Base-by-base conservation (phyloP, 2,329 filamentous ascomycete genomes). In the Fusarium beomiforme region DNA sequence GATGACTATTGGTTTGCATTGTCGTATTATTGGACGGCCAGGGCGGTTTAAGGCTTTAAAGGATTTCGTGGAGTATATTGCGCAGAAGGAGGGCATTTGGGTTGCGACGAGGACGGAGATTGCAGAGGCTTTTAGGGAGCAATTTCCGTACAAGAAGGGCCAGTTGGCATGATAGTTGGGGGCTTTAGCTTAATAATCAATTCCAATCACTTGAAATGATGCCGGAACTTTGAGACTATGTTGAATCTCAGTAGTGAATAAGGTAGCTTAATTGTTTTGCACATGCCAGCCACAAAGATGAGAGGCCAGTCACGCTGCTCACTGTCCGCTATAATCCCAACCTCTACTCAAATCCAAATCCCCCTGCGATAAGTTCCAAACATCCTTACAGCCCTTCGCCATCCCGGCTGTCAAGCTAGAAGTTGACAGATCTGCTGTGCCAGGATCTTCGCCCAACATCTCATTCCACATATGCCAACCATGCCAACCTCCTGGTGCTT, bases 1-100 rank as follows among this genome's bases (percentile, higher is more conserved):
- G 49, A 64, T 64, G 62, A 57, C 59, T 1, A 36, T 64, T 3
- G 59, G 49, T 1, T 8, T 64, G 21, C 61, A 64, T n/a, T 64
- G 59, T 4, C 59, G 61, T 2, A 64, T 64, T 8, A 64, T 64
- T 2, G 62, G 62, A 11, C n/a, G 49, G 2, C 59, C 62, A 0
- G 42, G 62, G 1, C 47, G 47, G 2, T 64, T 64, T 1, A 57
- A 64, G 23, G 49, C 62, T 1, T 17, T 64, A 19, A 49, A 64
- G 10, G 59, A 64, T 1, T 64, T 64, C 16, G 21, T 64, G 4
- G 49, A 64, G 14, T 64, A 57, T 26, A 64, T 64, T 23, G 42
- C 47, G 6, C 36, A 33, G 24, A 49, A 64, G 8, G 59, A 64
- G 2, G 59, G 21, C 14, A 47, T 43, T 13, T 64, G 62, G 59